Percentiles rank a stretch among this genome's conserved stretches.
Conservation (phyloP, 2,329 filamentous ascomycete species). For the Periconia macrospinosa region DNA sequence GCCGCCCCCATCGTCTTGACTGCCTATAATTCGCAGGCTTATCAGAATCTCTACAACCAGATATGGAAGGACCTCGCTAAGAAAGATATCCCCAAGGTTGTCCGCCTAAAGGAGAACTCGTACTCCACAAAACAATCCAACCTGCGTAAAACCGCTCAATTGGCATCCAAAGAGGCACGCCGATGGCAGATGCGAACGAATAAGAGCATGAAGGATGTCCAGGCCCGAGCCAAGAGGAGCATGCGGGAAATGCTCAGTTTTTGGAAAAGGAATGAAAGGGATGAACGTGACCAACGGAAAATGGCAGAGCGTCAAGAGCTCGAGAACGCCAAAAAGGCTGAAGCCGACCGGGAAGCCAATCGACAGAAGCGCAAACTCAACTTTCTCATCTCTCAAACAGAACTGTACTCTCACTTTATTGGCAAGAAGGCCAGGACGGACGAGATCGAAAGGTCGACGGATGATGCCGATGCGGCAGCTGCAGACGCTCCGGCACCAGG, state of each 20-base stretch:
- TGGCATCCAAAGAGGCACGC: constrained; percentile 95
- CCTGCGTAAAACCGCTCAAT: constrained; percentile 92
- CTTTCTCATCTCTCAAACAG: constrained; percentile 98
- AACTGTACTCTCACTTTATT: constrained; percentile 98
- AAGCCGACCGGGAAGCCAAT: constrained; percentile 96
- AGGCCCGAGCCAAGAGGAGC: constrained; percentile 92
- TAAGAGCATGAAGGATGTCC: constrained; percentile 97
- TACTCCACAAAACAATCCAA: constrained; percentile 90
- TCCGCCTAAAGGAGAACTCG: constrained; percentile 83
- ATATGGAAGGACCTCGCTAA: constrained; percentile 94
- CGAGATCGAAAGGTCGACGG: constrained; percentile 87
- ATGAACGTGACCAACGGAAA: constrained; percentile 92
- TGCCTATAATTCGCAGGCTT: constrained; percentile 84
- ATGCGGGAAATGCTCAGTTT: constrained; percentile 99
- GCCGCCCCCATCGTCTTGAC: constrained; percentile 39
- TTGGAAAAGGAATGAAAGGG: constrained; percentile 98
- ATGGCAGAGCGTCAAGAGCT: constrained; percentile 94
- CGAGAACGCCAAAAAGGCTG: constrained; percentile 93
- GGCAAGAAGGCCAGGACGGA: constrained; percentile 99
- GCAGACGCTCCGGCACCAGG: constrained; percentile 35
- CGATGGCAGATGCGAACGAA: constrained; percentile 97
- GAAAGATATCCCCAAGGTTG: constrained; percentile 92
- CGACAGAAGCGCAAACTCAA: constrained; percentile 98
- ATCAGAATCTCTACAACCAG: constrained; percentile 95
- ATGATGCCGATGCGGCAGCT: constrained; percentile 64